Conservation (phyloP, 2,329 filamentous ascomycete genomes). For the Rhynchosporium agropyri region DNA sequence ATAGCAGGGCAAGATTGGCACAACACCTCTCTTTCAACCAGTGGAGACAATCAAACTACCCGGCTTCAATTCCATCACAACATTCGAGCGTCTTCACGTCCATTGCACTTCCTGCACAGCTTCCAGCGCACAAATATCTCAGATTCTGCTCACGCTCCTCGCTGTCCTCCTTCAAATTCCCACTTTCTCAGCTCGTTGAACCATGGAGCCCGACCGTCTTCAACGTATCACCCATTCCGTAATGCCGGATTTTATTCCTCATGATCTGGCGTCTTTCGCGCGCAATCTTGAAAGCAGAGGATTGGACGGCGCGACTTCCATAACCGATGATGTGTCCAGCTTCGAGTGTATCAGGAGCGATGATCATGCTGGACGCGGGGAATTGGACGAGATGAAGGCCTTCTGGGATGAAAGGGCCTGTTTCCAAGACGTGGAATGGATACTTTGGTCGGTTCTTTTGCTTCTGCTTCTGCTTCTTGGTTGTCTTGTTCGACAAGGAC, state of each 20-base stretch:
- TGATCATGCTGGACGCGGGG: background rate
- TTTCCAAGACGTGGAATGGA: background rate
- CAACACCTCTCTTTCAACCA: background rate
- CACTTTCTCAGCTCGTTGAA: conserved; percentile 1
- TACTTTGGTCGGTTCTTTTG: background rate
- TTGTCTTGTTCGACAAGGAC: no score
- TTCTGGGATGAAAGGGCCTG: background rate
- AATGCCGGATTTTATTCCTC: background rate
- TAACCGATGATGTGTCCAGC: conserved; percentile 1
- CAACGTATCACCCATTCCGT: background rate
- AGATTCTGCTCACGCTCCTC: background rate
- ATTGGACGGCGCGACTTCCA: background rate
- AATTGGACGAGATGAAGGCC: background rate
- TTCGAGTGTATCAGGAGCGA: background rate
- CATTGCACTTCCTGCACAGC: background rate
- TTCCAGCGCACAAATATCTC: no score
- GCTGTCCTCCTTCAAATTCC: background rate
- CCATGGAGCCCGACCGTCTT: background rate
- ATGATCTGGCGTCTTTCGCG: background rate
- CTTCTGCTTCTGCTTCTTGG: background rate
- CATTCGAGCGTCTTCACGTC: background rate
- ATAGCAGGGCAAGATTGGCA: background rate
- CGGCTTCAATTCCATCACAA: background rate
- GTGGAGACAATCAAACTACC: background rate
- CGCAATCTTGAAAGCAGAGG: background rate